Conservation (phyloP, 1,139 yeast genomes). For the Kodamaea derodonti region DNA sequence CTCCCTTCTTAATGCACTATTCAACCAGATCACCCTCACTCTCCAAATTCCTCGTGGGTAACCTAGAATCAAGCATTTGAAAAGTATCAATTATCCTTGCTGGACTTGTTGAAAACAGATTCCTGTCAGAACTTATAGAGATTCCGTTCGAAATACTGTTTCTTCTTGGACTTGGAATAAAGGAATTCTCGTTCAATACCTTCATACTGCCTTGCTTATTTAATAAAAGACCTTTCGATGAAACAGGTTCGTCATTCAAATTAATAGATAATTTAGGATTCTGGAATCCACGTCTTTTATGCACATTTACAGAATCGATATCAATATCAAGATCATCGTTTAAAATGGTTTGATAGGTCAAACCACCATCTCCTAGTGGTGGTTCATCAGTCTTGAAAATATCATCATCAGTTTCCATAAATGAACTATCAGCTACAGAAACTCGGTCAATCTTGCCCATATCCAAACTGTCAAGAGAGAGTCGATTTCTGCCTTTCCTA, state of each 20-base stretch:
- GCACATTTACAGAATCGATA: constrained; percentile 16
- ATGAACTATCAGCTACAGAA: constrained; percentile 19
- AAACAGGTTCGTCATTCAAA: constrained; percentile 9
- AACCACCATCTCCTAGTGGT: constrained; percentile 15
- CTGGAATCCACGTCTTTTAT: constrained; percentile 9
- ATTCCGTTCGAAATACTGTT: not conserved
- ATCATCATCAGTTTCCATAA: constrained; percentile 19
- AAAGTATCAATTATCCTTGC: constrained; percentile 14
- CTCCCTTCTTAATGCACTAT: no score
- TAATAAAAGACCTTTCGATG: constrained; percentile 25
- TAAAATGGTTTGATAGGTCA: constrained; percentile 12
- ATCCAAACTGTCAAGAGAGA: constrained; percentile 36
- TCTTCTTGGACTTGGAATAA: constrained; percentile 4
- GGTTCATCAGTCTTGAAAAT: constrained; percentile 25
- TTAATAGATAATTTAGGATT: constrained; percentile 17
- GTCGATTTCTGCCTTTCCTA: constrained; percentile 23
- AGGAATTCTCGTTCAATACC: constrained; percentile 8
- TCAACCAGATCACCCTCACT: constrained; percentile 27
- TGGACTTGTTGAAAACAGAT: constrained; percentile 2
- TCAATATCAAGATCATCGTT: constrained; percentile 28
- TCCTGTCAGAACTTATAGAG: not conserved
- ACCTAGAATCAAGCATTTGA: constrained; percentile 11
- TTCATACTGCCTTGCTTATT: constrained; percentile 35
- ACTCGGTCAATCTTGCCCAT: constrained; percentile 21
- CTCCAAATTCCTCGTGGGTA: constrained; percentile 18